Percentiles rank a stretch among this genome's conserved stretches.
Evolutionary conservation across 352 stramenopile genomes (phyloP).

Genomic region (Plasmopara viticola): DNA sequence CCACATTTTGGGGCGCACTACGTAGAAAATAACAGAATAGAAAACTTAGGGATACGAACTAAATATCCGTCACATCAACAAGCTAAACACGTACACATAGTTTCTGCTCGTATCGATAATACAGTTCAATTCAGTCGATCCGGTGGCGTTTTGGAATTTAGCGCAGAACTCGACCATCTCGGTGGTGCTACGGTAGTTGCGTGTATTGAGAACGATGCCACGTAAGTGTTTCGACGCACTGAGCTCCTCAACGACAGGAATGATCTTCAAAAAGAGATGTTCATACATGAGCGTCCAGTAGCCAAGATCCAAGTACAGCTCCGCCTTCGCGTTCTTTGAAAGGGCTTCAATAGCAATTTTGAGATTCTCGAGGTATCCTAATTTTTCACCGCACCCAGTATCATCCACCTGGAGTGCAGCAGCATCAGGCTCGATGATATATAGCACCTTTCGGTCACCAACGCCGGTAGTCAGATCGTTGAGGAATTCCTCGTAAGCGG

Average conservation of each 20-base stretch:
- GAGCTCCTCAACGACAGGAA: slow-evolving; percentile 37
- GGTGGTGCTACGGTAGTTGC: slow-evolving; percentile 50
- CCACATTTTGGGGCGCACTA: too few relatives aligned
- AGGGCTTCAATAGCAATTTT: slow-evolving; percentile 41
- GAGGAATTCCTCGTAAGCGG: slow-evolving; percentile 45
- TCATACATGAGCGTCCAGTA: slow-evolving; percentile 45
- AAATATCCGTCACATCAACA: slow-evolving; percentile 75
- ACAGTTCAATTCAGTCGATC: slow-evolving; percentile 38
- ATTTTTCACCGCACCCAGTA: slow-evolving; percentile 28
- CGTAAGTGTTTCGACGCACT: slow-evolving; percentile 34
- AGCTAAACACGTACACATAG: slow-evolving; percentile 25
- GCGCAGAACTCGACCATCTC: slow-evolving; percentile 40
- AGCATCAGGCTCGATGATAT: slow-evolving; percentile 62
- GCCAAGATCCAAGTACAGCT: slow-evolving; percentile 59
- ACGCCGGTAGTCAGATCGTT: slow-evolving; percentile 28
- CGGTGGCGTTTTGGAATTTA: slow-evolving; percentile 45
- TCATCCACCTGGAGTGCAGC: slow-evolving; percentile 38
- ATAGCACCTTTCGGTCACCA: slow-evolving; percentile 47
- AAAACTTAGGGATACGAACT: too few relatives aligned
- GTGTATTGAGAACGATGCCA: slow-evolving; percentile 64
- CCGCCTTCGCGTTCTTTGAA: slow-evolving; percentile 45
- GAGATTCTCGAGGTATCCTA: slow-evolving; percentile 50
- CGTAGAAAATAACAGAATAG: too few relatives aligned
- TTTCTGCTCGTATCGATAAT: slow-evolving; percentile 67
- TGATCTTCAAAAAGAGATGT: slow-evolving; percentile 22